Conservation (phyloP, 768 basidiomycete genomes). For the Candolleomyces aberdarensis region DNA sequence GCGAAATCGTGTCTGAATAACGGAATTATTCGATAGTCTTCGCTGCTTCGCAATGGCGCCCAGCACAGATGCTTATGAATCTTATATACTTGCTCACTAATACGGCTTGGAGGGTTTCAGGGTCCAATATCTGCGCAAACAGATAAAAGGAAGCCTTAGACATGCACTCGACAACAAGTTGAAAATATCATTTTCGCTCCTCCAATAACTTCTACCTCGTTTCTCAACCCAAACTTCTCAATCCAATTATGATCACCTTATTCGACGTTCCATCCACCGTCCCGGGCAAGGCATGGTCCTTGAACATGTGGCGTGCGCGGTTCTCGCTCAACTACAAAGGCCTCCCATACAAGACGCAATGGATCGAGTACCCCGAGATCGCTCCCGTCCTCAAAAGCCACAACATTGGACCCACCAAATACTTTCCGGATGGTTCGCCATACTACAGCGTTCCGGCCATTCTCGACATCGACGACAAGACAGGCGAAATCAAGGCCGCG, state of each 20-base stretch:
- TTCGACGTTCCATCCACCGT: slow-evolving; percentile 7
- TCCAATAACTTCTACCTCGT: no score
- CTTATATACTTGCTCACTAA: no score
- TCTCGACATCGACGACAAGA: slow-evolving; percentile 48
- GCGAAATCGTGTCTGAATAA: no score
- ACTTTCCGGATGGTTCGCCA: slow-evolving; percentile 52
- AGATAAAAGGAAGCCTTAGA: no score
- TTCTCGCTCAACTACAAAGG: slow-evolving; percentile 74
- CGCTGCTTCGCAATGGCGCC: no score
- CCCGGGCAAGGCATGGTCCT: slow-evolving; percentile 1
- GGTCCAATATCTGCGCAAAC: no score
- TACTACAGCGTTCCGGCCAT: slow-evolving; percentile 71
- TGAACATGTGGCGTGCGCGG: slow-evolving; percentile 8
- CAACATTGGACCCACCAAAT: slow-evolving; percentile 53
- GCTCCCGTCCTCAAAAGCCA: slow-evolving; percentile 51
- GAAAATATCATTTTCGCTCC: no score
- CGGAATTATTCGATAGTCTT: no score
- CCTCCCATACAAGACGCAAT: slow-evolving; percentile 63
- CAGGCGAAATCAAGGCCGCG: slow-evolving; percentile 25
- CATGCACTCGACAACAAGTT: no score
- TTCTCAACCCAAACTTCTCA: no score
- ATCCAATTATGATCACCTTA: slow-evolving; percentile 12
- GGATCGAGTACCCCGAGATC: slow-evolving; percentile 72
- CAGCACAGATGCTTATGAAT: no score
- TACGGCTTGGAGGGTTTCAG: no score